Conservation (phyloP, 768 basidiomycete species). For the Kwoniella bestiolae region DNA sequence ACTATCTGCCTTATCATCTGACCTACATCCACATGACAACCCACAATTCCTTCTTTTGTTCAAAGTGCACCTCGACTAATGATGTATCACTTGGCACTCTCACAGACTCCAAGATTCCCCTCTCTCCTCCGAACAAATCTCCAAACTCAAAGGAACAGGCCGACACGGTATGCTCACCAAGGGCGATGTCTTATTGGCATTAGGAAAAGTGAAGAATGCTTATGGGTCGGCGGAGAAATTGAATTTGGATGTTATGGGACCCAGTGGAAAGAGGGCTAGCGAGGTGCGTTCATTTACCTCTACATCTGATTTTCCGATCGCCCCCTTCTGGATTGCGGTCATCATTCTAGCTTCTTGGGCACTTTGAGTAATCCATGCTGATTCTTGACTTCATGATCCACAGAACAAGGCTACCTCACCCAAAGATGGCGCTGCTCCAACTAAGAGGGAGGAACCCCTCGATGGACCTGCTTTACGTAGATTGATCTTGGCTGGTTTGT, state of each 20-base stretch:
- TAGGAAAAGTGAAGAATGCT: constrained; percentile 70
- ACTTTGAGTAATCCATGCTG: constrained; percentile 21
- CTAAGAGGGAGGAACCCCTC: constrained; percentile 45
- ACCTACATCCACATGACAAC: no score
- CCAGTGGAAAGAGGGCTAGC: constrained; percentile 42
- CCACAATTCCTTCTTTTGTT: no score
- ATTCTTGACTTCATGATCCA: not conserved
- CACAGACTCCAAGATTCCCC: constrained; percentile 47
- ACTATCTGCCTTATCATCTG: no score
- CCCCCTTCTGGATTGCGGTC: no score
- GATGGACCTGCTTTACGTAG: constrained; percentile 47
- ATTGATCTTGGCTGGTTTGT: constrained; percentile 50
- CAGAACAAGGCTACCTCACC: constrained; percentile 33
- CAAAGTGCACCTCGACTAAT: no score
- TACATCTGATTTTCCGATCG: not conserved
- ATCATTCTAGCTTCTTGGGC: no score
- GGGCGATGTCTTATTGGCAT: constrained; percentile 84
- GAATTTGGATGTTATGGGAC: constrained; percentile 41
- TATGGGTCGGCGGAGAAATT: constrained; percentile 55
- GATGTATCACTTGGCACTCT: no score
- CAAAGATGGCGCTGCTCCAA: constrained; percentile 18
- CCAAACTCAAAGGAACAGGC: constrained; percentile 82
- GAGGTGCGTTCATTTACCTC: constrained; percentile 37
- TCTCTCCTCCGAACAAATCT: constrained; percentile 54
- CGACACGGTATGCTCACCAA: constrained; percentile 93